phyloP scores from a whole-genome alignment of 345 rosid species.

The Citrus unshiu region DNA sequence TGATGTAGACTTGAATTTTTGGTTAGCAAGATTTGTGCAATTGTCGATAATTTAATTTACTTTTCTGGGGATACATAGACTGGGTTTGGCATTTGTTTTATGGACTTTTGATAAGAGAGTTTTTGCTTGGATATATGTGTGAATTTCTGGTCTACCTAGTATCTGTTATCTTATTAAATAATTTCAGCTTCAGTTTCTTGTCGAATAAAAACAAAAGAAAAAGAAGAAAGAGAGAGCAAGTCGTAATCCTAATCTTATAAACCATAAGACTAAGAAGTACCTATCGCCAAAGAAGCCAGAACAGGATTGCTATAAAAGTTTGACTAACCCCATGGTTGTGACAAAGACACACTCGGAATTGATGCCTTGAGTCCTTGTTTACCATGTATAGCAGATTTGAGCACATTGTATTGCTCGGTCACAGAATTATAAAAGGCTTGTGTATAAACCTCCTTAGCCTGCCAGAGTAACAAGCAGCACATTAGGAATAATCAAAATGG shows the following conservation, averaged over 20 bases:
- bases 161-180: neutral
- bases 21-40: neutral
- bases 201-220: too few relatives aligned
- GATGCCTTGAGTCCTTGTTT: slow-evolving; percentile 68
- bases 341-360: slow-evolving; percentile 55
- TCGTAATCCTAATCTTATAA: neutral
- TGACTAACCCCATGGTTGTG: slow-evolving; percentile 80
- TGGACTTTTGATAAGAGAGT: neutral
- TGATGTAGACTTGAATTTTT: neutral
- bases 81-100: neutral
- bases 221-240: neutral
- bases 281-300: slow-evolving; percentile 8
- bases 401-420: slow-evolving; percentile 59
- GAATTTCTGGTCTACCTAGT: neutral
- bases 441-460: slow-evolving; percentile 70
- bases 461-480: slow-evolving; percentile 22
- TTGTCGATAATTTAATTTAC: neutral
- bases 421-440: slow-evolving; percentile 55
- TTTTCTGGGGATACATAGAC: neutral
- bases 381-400: slow-evolving; percentile 64
- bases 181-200: neutral
- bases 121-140: neutral
- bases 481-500: slow-evolving; percentile 12
- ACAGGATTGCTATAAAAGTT: slow-evolving; percentile 17
- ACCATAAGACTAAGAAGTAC: slow-evolving; percentile 3